Conservation (phyloP, 169 alveolate species). For the Eimeria tenella region DNA sequence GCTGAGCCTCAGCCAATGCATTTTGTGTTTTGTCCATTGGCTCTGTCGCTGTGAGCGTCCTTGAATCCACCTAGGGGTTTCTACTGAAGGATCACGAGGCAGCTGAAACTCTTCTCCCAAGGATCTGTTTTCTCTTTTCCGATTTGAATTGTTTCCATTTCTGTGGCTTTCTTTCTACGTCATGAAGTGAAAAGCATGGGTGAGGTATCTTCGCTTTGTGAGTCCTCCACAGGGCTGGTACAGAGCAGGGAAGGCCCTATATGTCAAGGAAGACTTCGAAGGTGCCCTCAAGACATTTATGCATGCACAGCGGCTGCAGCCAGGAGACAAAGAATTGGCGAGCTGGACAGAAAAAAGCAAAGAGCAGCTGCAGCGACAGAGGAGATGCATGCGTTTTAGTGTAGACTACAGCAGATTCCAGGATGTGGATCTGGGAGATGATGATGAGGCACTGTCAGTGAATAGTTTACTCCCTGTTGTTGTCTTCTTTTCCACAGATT, state of each 20-base stretch:
- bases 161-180: not conserved
- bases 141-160: not conserved
- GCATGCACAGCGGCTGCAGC: slow-evolving; percentile 35
- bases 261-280: slow-evolving; percentile 11
- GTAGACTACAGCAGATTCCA: slow-evolving; percentile 45
- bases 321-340: not conserved
- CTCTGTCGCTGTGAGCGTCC: not conserved
- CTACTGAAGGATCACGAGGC: not conserved
- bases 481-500: too few relatives aligned
- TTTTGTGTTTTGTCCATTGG: not conserved
- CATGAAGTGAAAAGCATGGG: not conserved
- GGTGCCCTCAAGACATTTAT: slow-evolving; percentile 14
- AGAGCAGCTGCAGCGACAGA: slow-evolving; percentile 23
- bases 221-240: slow-evolving; percentile 28
- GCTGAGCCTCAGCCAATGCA: not conserved
- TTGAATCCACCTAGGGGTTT: not conserved
- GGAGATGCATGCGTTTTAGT: slow-evolving; percentile 28
- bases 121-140: not conserved
- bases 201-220: not conserved
- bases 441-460: slow-evolving; percentile 30
- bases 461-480: not conserved
- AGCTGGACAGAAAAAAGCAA: slow-evolving; percentile 31
- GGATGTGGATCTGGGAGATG: not conserved
- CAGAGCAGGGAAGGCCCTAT: slow-evolving; percentile 34
- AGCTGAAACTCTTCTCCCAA: not conserved